These are phyloP conservation scores for Pittosporum tobira DNA, from an alignment of 129 eudicot species.

Conservation along the genomic window DNA sequence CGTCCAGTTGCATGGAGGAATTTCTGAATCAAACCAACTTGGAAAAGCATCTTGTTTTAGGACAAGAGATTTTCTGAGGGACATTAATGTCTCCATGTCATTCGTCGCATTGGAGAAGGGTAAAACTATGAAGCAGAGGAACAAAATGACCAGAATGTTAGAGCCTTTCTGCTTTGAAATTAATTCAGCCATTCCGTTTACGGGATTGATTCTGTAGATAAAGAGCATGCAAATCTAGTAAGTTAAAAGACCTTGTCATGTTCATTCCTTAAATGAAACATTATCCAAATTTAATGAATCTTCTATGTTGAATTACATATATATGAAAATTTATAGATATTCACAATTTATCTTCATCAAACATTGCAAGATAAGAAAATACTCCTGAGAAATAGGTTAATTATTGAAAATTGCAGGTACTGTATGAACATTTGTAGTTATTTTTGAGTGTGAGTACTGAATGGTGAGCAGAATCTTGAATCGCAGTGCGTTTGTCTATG, in stretches of 20 bases:
- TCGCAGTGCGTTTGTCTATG: not conserved
- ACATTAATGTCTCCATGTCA: slow-evolving; percentile 35
- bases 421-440: not conserved
- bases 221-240: not conserved
- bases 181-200: slow-evolving; percentile 20
- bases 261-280: not conserved
- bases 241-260: not conserved
- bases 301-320: not conserved
- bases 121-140: slow-evolving; percentile 21
- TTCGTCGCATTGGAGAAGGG: slow-evolving; percentile 16
- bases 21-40: slow-evolving; percentile 49
- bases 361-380: not conserved
- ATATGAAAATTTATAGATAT: too few species aligned
- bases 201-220: slow-evolving; percentile 23
- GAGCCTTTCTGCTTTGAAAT: slow-evolving; percentile 19
- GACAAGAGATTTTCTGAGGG: slow-evolving; percentile 36
- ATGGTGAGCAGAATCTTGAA: not conserved
- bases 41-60: slow-evolving; percentile 34
- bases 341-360: not conserved
- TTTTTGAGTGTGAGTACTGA: not conserved
- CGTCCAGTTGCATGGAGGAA: slow-evolving; percentile 75
- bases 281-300: not conserved
- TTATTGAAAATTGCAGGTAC: not conserved
- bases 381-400: too few species aligned
- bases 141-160: slow-evolving; percentile 17